A percentile compares a stretch with the other conserved stretches of the same genome.
Conservation (phyloP, 1,284 basidiomycete genomes). For the Porodaedalea pini region DNA sequence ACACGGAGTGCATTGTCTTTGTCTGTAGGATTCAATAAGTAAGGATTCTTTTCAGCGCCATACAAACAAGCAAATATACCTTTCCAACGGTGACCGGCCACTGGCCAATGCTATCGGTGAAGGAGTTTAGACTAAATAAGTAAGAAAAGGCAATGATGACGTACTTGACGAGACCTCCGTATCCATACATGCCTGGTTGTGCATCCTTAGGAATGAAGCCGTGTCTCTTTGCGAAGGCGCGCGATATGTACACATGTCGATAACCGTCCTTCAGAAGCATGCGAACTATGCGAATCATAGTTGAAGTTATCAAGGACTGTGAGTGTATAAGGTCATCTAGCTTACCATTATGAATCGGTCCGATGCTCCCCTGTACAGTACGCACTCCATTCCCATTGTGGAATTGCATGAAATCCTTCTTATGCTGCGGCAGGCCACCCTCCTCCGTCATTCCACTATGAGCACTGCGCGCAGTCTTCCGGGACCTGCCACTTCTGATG, state of each 20-base stretch:
- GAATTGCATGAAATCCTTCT: conserved; percentile 80
- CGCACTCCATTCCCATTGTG: conserved; percentile 90
- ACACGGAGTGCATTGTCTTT: conserved; percentile 51
- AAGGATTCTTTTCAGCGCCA: not conserved
- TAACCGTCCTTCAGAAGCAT: conserved; percentile 96
- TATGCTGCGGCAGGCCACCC: conserved; percentile 53
- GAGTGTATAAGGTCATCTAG: conserved; percentile 19
- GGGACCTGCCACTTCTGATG: conserved; percentile 37
- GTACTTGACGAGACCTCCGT: conserved; percentile 73
- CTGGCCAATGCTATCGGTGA: conserved; percentile 53
- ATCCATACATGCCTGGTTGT: conserved; percentile 79
- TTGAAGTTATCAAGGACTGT: conserved; percentile 18
- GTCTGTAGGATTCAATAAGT: conserved; percentile 23
- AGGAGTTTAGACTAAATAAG: not conserved
- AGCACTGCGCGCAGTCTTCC: conserved; percentile 34
- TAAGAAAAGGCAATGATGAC: conserved; percentile 17
- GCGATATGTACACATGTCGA: conserved; percentile 91
- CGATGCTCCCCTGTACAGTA: conserved; percentile 89
- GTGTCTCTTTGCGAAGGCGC: conserved; percentile 87
- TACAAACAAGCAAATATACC: not conserved
- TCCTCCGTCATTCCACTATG: conserved; percentile 30
- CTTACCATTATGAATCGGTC: conserved; percentile 82
- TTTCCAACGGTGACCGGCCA: conserved; percentile 68
- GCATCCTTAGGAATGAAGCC: conserved; percentile 88
- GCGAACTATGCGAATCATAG: conserved; percentile 50